Evolutionary conservation across 352 stramenopile species (phyloP).

Genomic region (Chrysophaeum taylorii): DNA sequence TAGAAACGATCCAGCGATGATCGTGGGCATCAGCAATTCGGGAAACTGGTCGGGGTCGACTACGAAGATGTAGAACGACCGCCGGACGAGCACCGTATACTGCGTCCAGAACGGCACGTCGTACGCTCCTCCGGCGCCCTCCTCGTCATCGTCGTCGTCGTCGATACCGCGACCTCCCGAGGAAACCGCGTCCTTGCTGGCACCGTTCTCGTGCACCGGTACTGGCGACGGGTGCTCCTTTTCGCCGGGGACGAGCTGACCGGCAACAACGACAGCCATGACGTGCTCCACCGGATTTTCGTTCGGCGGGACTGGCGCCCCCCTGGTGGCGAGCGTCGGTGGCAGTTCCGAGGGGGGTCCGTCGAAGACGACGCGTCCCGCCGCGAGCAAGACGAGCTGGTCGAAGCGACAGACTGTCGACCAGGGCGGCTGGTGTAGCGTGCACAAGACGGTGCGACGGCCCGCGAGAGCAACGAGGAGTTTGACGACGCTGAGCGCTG

Average conservation of each 20-base stretch:
- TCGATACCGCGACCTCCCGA: too few relatives aligned
- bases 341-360: background rate
- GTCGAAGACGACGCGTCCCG: conserved; percentile 16
- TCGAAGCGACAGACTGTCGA: conserved; percentile 61
- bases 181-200: too few relatives aligned
- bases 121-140: too few relatives aligned
- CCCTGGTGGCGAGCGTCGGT: background rate
- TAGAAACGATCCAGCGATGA: background rate
- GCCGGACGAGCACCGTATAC: background rate
- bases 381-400: conserved; percentile 38
- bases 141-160: too few relatives aligned
- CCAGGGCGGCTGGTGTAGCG: conserved; percentile 48
- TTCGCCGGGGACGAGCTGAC: too few relatives aligned
- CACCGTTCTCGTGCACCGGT: too few relatives aligned
- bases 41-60: conserved; percentile 14
- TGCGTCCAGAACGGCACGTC: too few relatives aligned
- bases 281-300: too few relatives aligned
- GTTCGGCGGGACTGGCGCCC: too few relatives aligned
- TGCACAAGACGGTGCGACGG: conserved; percentile 55
- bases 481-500: conserved; percentile 44
- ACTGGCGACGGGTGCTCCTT: too few relatives aligned
- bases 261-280: too few relatives aligned
- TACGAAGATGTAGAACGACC: background rate
- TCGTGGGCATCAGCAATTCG: background rate
- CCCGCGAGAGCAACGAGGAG: conserved; percentile 46